A percentile compares a stretch with the other conserved stretches of the same genome.
Evolutionary conservation across 148 eudicot genomes (phyloP).

Genomic region (Arctostaphylos glauca): DNA sequence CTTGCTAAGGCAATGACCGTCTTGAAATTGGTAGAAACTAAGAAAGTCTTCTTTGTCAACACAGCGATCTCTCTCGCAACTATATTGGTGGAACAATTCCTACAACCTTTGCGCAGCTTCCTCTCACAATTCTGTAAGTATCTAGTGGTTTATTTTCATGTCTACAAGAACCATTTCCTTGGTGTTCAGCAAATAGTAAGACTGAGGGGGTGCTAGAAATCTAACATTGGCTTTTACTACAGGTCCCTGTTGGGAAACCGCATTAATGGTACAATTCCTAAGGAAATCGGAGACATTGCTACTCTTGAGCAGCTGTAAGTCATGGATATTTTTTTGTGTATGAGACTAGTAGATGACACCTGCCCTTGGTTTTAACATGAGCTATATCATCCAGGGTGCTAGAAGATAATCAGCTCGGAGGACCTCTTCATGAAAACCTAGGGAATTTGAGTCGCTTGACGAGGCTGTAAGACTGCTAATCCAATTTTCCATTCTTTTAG

Average conservation of each 20-base stretch:
- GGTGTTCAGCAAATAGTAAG: background rate
- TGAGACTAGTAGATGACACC: background rate
- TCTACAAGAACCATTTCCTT: background rate
- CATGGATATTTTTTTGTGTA: background rate
- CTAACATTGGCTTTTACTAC: background rate
- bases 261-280: slow-evolving; percentile 58
- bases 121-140: slow-evolving; percentile 31
- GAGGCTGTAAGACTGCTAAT: slow-evolving; percentile 45
- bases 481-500: background rate
- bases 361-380: background rate
- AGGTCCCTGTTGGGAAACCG: slow-evolving; percentile 38
- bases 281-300: slow-evolving; percentile 62
- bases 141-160: background rate
- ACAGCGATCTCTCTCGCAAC: slow-evolving; percentile 34
- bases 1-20: background rate
- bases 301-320: slow-evolving; percentile 64
- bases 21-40: slow-evolving; percentile 1
- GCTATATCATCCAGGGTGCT: slow-evolving; percentile 35
- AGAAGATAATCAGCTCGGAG: slow-evolving; percentile 61
- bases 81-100: slow-evolving; percentile 31
- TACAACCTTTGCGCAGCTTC: slow-evolving; percentile 21
- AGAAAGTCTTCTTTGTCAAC: background rate
- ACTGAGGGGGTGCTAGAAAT: no score
- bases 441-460: slow-evolving; percentile 60
- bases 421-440: slow-evolving; percentile 56